These are phyloP conservation scores for Elongisporangium anandrum DNA, from an alignment of 352 stramenopile species.

Conservation along the genomic window DNA sequence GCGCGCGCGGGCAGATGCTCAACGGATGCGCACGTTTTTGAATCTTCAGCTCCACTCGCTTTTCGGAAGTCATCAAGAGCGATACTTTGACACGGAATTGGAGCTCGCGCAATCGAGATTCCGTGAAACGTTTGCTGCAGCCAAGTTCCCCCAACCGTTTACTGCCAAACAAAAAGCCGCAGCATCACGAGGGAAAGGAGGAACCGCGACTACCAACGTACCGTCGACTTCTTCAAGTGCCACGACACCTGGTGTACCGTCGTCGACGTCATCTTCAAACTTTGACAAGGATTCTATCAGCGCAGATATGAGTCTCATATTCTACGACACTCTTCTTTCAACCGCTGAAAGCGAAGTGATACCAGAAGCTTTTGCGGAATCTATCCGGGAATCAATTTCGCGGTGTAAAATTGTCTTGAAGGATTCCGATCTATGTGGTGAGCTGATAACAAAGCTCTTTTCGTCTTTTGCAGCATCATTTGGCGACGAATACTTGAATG, in stretches of 20 bases:
- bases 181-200: conserved; percentile 28
- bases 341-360: conserved; percentile 45
- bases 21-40: conserved; percentile 67
- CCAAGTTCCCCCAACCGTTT: conserved; percentile 52
- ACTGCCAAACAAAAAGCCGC: conserved; percentile 29
- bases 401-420: conserved; percentile 68
- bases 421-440: conserved; percentile 53
- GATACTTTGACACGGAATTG: conserved; percentile 63
- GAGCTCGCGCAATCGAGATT: conserved; percentile 54
- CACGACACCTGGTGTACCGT: not conserved
- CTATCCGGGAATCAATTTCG: conserved; percentile 36
- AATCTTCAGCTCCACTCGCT: conserved; percentile 73
- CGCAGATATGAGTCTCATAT: conserved; percentile 14
- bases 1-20: conserved; percentile 7
- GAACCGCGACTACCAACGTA: conserved; percentile 10
- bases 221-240: conserved; percentile 5
- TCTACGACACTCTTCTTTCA: conserved; percentile 45
- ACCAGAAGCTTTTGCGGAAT: conserved; percentile 23
- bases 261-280: conserved; percentile 39
- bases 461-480: conserved; percentile 50
- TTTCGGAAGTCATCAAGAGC: conserved; percentile 66
- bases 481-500: conserved; percentile 59
- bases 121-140: conserved; percentile 25
- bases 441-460: conserved; percentile 70
- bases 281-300: conserved; percentile 41